Conservation (phyloP, 2,329 filamentous ascomycete genomes). For the Fusarium sarcochroum region DNA sequence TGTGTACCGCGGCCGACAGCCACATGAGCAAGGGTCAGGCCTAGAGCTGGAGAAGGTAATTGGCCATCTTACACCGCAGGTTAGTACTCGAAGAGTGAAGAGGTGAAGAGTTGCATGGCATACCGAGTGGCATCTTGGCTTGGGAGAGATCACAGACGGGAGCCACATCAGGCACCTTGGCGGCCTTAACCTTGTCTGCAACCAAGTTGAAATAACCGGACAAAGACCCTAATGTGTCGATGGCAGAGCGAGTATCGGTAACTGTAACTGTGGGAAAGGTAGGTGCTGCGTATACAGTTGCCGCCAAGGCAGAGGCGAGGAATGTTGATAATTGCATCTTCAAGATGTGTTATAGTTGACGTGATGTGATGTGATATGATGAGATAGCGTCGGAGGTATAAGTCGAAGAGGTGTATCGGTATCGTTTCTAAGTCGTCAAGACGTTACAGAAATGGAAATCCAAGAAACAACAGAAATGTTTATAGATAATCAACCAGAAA, state of each 20-base stretch:
- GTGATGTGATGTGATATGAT: constrained; percentile 3
- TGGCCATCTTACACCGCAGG: constrained; percentile 53
- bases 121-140: constrained; percentile 66
- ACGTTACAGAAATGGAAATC: constrained; percentile 29
- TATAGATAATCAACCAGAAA: constrained; percentile 27
- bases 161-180: constrained; percentile 57
- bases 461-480: constrained; percentile 27
- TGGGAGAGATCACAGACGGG: constrained; percentile 69
- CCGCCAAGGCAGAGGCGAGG: constrained; percentile 60
- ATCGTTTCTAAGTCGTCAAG: constrained; percentile 35
- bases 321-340: constrained; percentile 67
- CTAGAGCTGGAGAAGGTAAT: constrained; percentile 72
- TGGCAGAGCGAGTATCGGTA: constrained; percentile 55
- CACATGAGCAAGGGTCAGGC: constrained; percentile 79
- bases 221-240: constrained; percentile 61
- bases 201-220: constrained; percentile 74
- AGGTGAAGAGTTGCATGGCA: constrained; percentile 49
- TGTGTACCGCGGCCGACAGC: constrained; percentile 90
- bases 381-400: constrained; percentile 11
- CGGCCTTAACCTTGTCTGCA: constrained; percentile 67
- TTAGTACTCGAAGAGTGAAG: constrained; percentile 23
- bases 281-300: constrained; percentile 64
- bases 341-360: constrained; percentile 28
- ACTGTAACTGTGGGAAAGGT: constrained; percentile 55
- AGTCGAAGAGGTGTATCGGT: constrained; percentile 9